Base-by-base conservation (phyloP, 2,329 filamentous ascomycete species). In the Penicillium sp. region DNA sequence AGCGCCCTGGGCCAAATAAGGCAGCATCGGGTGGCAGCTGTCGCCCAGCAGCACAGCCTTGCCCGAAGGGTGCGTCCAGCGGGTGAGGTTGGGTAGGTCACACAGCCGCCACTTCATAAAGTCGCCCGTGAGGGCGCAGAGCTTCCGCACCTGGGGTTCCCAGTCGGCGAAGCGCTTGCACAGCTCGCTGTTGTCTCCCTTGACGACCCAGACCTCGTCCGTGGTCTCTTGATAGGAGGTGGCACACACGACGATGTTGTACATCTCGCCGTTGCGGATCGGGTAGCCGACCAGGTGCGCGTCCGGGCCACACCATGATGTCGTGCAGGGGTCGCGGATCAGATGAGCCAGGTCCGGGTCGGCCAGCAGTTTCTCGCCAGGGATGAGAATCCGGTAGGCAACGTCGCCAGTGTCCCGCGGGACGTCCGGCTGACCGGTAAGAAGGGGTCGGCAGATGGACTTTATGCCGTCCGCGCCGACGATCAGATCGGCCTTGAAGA, bases 21-120 rank as follows among this genome's bases (percentile, higher is more conserved):
- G 85, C 43, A 88, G 79, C 18, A 84, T 88, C 1, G 84, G 83
- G 63, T 88, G 85, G 66, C 83, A 86, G 2, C 84, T 80, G 62
- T 88, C 85, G 41, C 85, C 85, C 9, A 86, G 67, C 13, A 88
- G 74, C 3, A 77, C 80, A 2, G 81, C 80, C 41, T 72, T 73
- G 30, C 82, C 82, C 1, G 58, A 61, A 0, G 68, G 63, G 60
- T 81, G 75, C 7, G 80, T 74, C 84, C 83, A 87, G 2, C 76
- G 79, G 0, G 79, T 73, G 25, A 87, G 73, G 4, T 78, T 76
- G 53, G 76, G 76, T 62, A 85, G 81, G 51, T 81, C 78, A 53
- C 82, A 79, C 47, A 87, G 74, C 53, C 80, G 79, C 84, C 84
- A 87, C 68, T 87, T 84, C 65, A 81, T 83, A 24, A 86, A 81